Base-by-base conservation (phyloP, 768 basidiomycete genomes). In the Kwoniella sp. region DNA sequence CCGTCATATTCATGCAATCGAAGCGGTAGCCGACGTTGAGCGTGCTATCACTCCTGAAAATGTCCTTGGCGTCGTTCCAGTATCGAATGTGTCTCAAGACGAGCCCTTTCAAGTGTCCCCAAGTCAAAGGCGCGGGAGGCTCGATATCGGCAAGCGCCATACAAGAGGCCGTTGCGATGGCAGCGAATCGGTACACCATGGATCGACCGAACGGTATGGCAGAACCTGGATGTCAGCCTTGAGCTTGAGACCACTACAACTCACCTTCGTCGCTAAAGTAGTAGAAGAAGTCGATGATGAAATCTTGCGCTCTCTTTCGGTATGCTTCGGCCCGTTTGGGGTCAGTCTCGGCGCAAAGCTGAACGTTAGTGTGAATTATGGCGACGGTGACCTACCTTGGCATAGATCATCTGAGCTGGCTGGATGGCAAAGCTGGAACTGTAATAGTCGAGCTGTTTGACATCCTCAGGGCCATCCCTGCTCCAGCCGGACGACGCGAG, bases 341-440 rank as follows among this genome's bases (percentile, higher is more conserved):
- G 66, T 87, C 84, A 14, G 81, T 80, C 14, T 79, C 73, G 46
- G 80, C 79, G 6, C 80, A 81, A 2, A 87, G 76, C 69, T 69
- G 43, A 26, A 33, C 22, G n/a, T 31, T 26, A n/a, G 43, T 8
- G n/a, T 7, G 31, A 29, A 29, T 19, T 46, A 27, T 28, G 31
- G 9, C 15, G 15, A 15, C 8, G 9, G 22, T 37, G 25, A 29
- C 5, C 34, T 27, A 66, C 64, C 53, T 83, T 84, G 28, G 84
- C 83, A 59, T 87, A 87, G 1, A 79, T 80, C 44, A 87, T 75
- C 65, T 87, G 85, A 0, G 85, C 82, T 57, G 80, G 84, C 64
- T 86, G 85, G 60, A 87, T 87, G 19, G 85, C 86, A 65, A 87
- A 87, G 5, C 84, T 85, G 2, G 84, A 85, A 0, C 84, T 85